Evolutionary conservation across 2,329 filamentous ascomycete genomes (phyloP).

Genomic region (Xylariaceae sp.): DNA sequence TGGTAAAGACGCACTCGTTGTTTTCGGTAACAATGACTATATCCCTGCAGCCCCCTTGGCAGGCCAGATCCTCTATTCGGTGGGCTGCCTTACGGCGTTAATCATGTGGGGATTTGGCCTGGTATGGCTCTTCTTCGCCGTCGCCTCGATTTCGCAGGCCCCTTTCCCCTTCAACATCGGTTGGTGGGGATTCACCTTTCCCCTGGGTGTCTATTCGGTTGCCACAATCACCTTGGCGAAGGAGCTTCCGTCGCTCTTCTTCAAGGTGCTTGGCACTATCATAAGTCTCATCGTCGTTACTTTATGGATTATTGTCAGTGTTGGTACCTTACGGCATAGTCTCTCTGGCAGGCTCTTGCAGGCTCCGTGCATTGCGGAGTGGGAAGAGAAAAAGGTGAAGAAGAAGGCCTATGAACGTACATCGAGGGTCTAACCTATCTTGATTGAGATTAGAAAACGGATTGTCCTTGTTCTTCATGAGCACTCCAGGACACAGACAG

Average conservation of each 20-base stretch:
- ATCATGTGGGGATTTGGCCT: conserved; percentile 44
- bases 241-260: conserved; percentile 8
- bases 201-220: conserved; percentile 37
- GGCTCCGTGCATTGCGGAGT: no score
- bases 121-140: conserved; percentile 41
- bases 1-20: conserved; percentile 43
- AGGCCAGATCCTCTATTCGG: conserved; percentile 54
- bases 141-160: conserved; percentile 34
- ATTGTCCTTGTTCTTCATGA: no score
- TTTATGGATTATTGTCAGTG: no score
- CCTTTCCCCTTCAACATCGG: conserved; percentile 44
- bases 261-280: conserved; percentile 11
- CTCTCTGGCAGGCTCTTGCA: no score
- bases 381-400: no score
- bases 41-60: conserved; percentile 29
- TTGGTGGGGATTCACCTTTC: conserved; percentile 48
- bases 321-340: no score
- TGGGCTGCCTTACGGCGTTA: conserved; percentile 47
- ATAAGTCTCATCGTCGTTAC: no score
- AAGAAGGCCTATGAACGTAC: no score
- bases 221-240: conserved; percentile 12
- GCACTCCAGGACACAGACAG: no score
- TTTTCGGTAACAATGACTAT: conserved; percentile 36
- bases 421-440: no score
- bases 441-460: no score